Percentiles rank a stretch among this genome's conserved stretches.
These are phyloP conservation scores for Eutypella sp. DNA, from an alignment of 2,329 filamentous ascomycete species.

Conservation along the genomic window DNA sequence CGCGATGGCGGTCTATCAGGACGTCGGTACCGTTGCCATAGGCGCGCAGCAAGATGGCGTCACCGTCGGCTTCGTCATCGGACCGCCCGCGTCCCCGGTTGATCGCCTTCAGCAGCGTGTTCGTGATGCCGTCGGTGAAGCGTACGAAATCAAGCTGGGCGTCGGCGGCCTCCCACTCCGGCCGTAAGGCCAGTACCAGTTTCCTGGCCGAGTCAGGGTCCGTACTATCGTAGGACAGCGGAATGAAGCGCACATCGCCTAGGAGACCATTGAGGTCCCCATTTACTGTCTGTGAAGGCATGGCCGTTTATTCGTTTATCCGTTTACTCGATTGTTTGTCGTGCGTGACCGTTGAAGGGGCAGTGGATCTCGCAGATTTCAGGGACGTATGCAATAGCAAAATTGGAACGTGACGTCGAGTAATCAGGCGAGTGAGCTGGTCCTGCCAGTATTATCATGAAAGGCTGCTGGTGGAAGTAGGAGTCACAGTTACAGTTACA, in stretches of 20 bases:
- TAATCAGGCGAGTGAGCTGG: too few species aligned
- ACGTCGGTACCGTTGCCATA: conserved; percentile 94
- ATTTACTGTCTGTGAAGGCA: conserved; percentile 18
- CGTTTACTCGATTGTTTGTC: conserved; percentile 4
- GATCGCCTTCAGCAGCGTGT: conserved; percentile 78
- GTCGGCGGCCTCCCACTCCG: conserved; percentile 72
- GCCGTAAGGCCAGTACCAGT: conserved; percentile 73
- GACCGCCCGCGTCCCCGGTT: conserved; percentile 60
- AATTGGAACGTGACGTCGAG: too few species aligned
- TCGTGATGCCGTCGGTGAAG: conserved; percentile 98
- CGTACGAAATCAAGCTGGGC: conserved; percentile 78
- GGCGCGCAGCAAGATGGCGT: conserved; percentile 83
- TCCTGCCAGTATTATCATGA: too few species aligned
- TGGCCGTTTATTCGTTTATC: conserved; percentile 9
- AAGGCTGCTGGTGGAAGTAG: too few species aligned
- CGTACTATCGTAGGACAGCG: conserved; percentile 70
- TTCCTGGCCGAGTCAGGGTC: conserved; percentile 76
- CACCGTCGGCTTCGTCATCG: conserved; percentile 56
- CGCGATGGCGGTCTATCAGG: conserved; percentile 91
- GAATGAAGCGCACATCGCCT: conserved; percentile 56
- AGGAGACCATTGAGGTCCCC: conserved; percentile 32
- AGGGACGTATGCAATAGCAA: too few species aligned
- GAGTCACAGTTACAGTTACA: too few species aligned
- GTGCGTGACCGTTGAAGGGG: too few species aligned
- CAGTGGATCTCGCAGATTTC: too few species aligned